These are phyloP conservation scores for Malassezia arunalokei DNA, from an alignment of 1,284 basidiomycete species.

Conservation along the genomic window DNA sequence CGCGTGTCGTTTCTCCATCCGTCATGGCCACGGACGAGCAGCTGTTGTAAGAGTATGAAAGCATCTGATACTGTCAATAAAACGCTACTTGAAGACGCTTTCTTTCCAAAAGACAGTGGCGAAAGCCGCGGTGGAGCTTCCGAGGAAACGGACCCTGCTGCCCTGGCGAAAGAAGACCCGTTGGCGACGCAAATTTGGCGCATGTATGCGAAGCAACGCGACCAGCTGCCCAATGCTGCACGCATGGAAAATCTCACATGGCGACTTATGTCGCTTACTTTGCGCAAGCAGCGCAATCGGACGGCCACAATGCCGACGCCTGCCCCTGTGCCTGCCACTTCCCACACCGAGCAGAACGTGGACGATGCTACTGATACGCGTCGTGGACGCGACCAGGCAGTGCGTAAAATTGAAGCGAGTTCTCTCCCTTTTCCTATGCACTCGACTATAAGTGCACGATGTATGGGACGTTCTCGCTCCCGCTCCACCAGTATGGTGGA, in stretches of 20 bases:
- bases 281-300: slow-evolving; percentile 52
- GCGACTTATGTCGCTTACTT: slow-evolving; percentile 90
- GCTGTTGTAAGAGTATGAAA: too few species aligned
- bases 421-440: background rate
- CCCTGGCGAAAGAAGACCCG: slow-evolving; percentile 59
- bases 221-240: slow-evolving; percentile 73
- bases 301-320: background rate
- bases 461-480: slow-evolving; percentile 47
- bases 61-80: too few species aligned
- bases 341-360: background rate
- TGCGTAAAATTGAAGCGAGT: slow-evolving; percentile 2
- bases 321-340: background rate
- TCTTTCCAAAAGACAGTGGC: too few species aligned
- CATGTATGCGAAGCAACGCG: slow-evolving; percentile 82
- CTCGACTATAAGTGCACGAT: background rate
- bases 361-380: background rate
- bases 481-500: slow-evolving; percentile 60
- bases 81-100: too few species aligned
- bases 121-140: too few species aligned
- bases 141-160: slow-evolving; percentile 24
- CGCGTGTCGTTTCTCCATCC: too few species aligned
- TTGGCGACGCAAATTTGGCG: slow-evolving; percentile 92
- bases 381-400: slow-evolving; percentile 7
- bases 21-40: too few species aligned
- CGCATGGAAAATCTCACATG: slow-evolving; percentile 95